phyloP scores from a whole-genome alignment of 2,329 filamentous ascomycete genomes.

The Colletotrichum horii region DNA sequence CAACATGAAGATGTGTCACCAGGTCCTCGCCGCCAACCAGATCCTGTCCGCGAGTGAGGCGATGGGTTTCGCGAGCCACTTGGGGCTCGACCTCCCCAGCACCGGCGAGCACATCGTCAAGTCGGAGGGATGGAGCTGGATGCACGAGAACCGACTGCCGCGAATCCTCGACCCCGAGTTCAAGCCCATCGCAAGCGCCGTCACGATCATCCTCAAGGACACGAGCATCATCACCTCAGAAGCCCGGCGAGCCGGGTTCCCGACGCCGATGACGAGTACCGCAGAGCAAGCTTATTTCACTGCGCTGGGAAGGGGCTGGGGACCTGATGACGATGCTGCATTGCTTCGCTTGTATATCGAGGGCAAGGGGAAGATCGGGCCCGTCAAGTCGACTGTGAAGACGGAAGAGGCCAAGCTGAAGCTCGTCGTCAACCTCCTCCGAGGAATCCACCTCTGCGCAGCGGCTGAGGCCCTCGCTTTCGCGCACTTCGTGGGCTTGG shows the following conservation, averaged over 20 bases:
- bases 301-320: constrained; percentile 46
- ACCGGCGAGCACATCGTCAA: constrained; percentile 48
- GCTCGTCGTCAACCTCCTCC: constrained; percentile 43
- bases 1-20: constrained; percentile 69
- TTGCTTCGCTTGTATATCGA: constrained; percentile 48
- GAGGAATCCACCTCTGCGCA: constrained; percentile 48
- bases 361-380: constrained; percentile 36
- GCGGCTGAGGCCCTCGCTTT: constrained; percentile 49
- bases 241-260: constrained; percentile 61
- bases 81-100: constrained; percentile 55
- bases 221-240: constrained; percentile 64
- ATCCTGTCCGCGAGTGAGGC: constrained; percentile 66
- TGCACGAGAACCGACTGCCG: constrained; percentile 64
- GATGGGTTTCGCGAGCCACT: constrained; percentile 57
- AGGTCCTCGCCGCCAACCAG: constrained; percentile 68
- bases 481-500: constrained; percentile 37
- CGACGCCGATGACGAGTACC: constrained; percentile 63
- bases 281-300: constrained; percentile 71
- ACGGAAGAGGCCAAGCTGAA: constrained; percentile 40
- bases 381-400: constrained; percentile 28
- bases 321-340: constrained; percentile 46
- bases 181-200: constrained; percentile 61
- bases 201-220: constrained; percentile 67
- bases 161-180: constrained; percentile 58
- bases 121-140: constrained; percentile 62